These are phyloP conservation scores for Galeopsis tetrahit DNA, from an alignment of 257 asterid genomes.

Conservation along the genomic window DNA sequence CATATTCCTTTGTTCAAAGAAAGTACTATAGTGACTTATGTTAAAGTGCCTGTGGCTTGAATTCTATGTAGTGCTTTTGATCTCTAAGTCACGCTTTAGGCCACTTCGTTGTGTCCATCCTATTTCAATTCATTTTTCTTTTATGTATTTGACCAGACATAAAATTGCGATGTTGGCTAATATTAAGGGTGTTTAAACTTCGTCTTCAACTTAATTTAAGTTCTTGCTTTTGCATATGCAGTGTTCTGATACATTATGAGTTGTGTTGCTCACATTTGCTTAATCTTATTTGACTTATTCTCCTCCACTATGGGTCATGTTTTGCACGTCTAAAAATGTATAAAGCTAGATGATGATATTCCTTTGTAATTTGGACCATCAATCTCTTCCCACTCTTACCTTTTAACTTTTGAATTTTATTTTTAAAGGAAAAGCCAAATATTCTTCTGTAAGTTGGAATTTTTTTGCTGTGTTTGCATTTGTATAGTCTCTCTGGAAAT, in stretches of 20 bases:
- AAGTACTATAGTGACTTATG: conserved; percentile 45
- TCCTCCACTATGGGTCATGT: not conserved
- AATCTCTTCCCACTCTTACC: not conserved
- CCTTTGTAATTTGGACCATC: conserved; percentile 10
- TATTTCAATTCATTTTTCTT: conserved; percentile 52
- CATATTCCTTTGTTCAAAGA: conserved; percentile 39
- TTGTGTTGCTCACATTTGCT: conserved; percentile 7
- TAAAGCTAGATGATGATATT: not conserved
- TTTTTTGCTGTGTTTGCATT: not conserved
- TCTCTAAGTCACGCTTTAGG: conserved; percentile 50
- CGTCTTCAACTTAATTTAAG: not conserved
- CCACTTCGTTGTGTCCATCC: conserved; percentile 56
- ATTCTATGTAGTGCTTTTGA: conserved; percentile 41
- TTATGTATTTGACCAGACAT: conserved; percentile 57
- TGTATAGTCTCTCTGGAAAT: not conserved
- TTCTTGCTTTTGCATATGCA: not conserved
- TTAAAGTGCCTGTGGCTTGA: conserved; percentile 53
- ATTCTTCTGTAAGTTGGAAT: not conserved
- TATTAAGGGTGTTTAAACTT: conserved; percentile 25
- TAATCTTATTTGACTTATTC: not conserved
- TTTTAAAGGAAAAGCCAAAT: not conserved
- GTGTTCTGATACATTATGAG: not conserved
- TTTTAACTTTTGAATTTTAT: not conserved
- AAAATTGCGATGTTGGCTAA: conserved; percentile 47
- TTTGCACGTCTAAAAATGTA: not conserved